These are phyloP conservation scores for Chloropicon primus DNA, from an alignment of 139 green algal genomes.

Conservation along the genomic window DNA sequence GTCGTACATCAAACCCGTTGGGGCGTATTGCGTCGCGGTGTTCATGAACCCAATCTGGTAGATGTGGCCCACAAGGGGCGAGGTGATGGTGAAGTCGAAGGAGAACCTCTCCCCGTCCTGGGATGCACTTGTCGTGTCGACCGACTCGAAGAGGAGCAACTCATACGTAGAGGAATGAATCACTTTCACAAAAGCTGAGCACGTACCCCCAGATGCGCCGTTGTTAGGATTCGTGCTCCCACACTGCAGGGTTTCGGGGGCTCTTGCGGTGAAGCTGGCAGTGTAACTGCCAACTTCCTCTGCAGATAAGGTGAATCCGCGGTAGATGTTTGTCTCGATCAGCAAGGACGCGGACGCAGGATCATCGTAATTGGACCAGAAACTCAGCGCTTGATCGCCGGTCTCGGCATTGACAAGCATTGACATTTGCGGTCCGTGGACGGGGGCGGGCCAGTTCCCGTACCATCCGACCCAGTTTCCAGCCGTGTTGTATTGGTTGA, in stretches of 20 bases:
- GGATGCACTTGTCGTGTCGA: not conserved
- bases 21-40: not conserved
- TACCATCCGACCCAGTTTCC: not conserved
- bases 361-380: not conserved
- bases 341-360: not conserved
- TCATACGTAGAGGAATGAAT: not conserved
- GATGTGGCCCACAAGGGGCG: not conserved
- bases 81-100: not conserved
- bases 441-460: not conserved
- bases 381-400: not conserved
- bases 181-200: not conserved
- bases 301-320: not conserved
- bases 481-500: not conserved
- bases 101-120: not conserved
- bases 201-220: not conserved
- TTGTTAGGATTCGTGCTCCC: not conserved
- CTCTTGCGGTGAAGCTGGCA: not conserved
- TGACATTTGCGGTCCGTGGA: not conserved
- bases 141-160: not conserved
- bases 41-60: not conserved
- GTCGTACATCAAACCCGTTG: not conserved
- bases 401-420: not conserved
- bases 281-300: not conserved
- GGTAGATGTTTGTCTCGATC: not conserved
- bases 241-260: not conserved